Evolutionary conservation across 306 rosid genomes (phyloP), one percentile per base, ranked within the genome.

Genomic region (Coriaria nepalensis): DNA sequence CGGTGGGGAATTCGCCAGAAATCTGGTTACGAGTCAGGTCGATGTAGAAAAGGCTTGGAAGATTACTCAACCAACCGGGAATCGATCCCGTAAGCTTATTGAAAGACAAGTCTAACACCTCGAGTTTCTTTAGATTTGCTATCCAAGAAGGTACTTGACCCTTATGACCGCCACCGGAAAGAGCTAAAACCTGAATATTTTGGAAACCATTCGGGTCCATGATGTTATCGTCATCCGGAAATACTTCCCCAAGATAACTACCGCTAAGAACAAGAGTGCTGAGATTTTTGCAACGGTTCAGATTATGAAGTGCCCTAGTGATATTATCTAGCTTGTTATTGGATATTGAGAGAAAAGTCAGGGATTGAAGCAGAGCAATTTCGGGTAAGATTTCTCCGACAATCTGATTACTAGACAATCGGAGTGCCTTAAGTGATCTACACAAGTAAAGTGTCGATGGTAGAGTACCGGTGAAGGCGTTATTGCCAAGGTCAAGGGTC

Each of bases 91-190:
- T 63, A 11, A 90, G 9, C 2, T 5, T 47, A 61, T 90, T 90
- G 46, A 33, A 32, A 20, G 98, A 90, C 68, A 90, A 65, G 62
- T 90, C 97, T 74, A 90, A 48, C 47, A 56, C 94, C 73, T 79
- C 76, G 4, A 90, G 78, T 39, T 60, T 71, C 67, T 50, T 66
- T 41, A 90, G 79, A 44, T 75, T 81, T 11, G 13, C 45, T 50
- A 90, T 48, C 98, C 95, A 85, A 43, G 52, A 55, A n/a, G 97
- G 97, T 40, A 90, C 65, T 67, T 50, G 59, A 45, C 97, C 97
- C 6, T 72, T 58, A 6, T 53, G 47, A 64, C 93, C 75, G 55
- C 80, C 98, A 7, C 98, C 95, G n/a, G 29, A 20, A 20, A 90
- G 47, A 35, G 77, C 81, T 20, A 90, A 66, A 64, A 82, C 67